These are phyloP conservation scores for Salvia splendens DNA, from an alignment of 257 asterid species.

Conservation along the genomic window DNA sequence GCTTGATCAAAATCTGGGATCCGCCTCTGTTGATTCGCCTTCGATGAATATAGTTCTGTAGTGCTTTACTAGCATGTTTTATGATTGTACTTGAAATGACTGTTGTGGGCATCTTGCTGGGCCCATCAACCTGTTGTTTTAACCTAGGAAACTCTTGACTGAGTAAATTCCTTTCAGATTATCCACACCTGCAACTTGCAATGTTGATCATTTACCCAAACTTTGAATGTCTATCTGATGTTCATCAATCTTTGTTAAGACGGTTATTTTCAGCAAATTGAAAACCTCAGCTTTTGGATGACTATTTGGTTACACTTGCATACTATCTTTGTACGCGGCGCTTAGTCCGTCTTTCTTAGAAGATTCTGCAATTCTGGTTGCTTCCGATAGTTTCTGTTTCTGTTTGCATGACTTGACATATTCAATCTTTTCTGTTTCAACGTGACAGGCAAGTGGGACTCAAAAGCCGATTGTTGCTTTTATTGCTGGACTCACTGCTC, in stretches of 20 bases:
- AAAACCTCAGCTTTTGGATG: conserved; percentile 3
- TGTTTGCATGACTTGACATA: conserved; percentile 6
- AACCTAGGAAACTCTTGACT: no score
- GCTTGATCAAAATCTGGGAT: background rate
- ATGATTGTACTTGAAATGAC: background rate
- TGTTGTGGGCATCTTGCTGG: background rate
- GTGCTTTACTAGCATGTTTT: conserved; percentile 9
- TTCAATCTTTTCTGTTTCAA: conserved; percentile 13
- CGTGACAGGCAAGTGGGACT: conserved; percentile 84
- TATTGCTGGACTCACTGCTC: conserved; percentile 99
- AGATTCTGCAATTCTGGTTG: conserved; percentile 11
- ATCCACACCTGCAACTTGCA: background rate
- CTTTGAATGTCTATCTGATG: background rate
- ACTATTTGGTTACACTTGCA: background rate
- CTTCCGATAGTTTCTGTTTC: conserved; percentile 17
- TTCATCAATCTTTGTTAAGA: background rate
- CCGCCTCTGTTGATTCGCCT: background rate
- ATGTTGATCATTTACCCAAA: background rate
- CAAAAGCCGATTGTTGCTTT: conserved; percentile 90
- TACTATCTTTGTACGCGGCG: conserved; percentile 11
- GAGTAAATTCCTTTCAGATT: background rate
- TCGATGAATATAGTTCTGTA: background rate
- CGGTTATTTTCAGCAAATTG: background rate
- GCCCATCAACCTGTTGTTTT: background rate
- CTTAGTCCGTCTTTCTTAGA: background rate